A percentile compares a stretch with the other conserved stretches of the same genome.
Conservation (phyloP, 1,139 yeast species). For the Suhomyces anneliseae region DNA sequence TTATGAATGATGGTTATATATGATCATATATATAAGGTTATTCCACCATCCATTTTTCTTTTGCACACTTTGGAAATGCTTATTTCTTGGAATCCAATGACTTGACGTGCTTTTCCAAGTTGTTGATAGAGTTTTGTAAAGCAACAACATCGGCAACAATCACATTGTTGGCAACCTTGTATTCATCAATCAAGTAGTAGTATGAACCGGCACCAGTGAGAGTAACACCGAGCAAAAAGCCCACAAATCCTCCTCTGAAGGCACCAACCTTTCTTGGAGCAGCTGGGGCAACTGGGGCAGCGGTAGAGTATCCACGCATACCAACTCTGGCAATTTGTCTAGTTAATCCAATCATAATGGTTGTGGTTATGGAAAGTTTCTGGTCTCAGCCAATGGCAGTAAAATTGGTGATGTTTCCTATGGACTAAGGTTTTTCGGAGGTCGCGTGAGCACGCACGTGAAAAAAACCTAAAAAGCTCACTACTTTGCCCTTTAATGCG, state of each 20-base stretch:
- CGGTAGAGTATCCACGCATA: constrained; percentile 36
- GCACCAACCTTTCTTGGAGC: constrained; percentile 51
- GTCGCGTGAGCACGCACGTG: background rate
- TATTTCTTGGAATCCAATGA: constrained; percentile 47
- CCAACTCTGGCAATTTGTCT: constrained; percentile 23
- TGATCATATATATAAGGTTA: no score
- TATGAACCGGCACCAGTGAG: constrained; percentile 75
- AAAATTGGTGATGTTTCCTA: background rate
- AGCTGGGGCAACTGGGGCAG: constrained; percentile 23
- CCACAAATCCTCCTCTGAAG: constrained; percentile 68
- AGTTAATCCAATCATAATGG: constrained; percentile 18
- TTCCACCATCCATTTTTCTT: background rate
- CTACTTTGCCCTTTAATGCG: background rate
- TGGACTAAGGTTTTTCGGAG: no score
- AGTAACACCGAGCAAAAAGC: constrained; percentile 76
- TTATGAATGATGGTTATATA: background rate
- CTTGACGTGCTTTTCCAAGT: constrained; percentile 66
- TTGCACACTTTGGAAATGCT: background rate
- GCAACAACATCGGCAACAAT: constrained; percentile 73
- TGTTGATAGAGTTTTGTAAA: constrained; percentile 65
- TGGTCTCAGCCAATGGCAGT: background rate
- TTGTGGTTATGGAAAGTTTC: background rate
- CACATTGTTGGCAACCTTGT: constrained; percentile 68
- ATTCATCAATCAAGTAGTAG: constrained; percentile 75
- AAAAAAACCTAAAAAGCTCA: background rate